Base-by-base conservation (phyloP, 495 filamentous ascomycete species). In the Xylaria venustula region DNA sequence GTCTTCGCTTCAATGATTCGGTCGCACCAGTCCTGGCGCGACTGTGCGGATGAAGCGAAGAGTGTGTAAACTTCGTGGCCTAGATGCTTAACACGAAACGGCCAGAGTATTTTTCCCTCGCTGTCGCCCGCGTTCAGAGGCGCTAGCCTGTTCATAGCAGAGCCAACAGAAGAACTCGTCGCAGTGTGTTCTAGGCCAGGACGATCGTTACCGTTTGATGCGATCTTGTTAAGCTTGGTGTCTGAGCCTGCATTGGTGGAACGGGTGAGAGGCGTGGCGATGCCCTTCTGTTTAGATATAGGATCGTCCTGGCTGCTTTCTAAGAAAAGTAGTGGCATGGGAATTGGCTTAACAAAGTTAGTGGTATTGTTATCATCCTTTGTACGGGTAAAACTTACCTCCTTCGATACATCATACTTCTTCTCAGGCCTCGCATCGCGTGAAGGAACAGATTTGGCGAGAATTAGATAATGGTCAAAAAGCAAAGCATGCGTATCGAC, bases 71-170 rank as follows among this genome's bases (percentile, higher is more conserved):
- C 82, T 57, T 92, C 90, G 54, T 92, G 88, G 7, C 94, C 94
- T n/a, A 99, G 83, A 76, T 99, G 95, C 72, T 96, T 97, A 71
- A 99, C 87, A 61, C 87, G 88, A 84, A 99, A 98, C 3, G 95
- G 94, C 70, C 90, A 98, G 62, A 98, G 81, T 40, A 95, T 86
- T 71, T 86, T 92, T 60, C 93, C 90, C 64, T 93, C 88, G 20
- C 7, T 62, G 32, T 87, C 86, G 28, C 79, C 77, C 2, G 82
- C 74, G 23, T 58, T 60, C 19, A 67, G 64, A 12, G 81, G 78
- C 8, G 71, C 75, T 12, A 84, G 73, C 9, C 82, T 78, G 1
- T 79, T 75, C 15, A 84, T 73, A 14, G 83, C 81, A 4, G 75
- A 70, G 7, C 66, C 74, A 8, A 75, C 67, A 1, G 81, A 80